Evolutionary conservation across 768 basidiomycete species (phyloP).

Genomic region (Trichaptum fuscoviolaceum): DNA sequence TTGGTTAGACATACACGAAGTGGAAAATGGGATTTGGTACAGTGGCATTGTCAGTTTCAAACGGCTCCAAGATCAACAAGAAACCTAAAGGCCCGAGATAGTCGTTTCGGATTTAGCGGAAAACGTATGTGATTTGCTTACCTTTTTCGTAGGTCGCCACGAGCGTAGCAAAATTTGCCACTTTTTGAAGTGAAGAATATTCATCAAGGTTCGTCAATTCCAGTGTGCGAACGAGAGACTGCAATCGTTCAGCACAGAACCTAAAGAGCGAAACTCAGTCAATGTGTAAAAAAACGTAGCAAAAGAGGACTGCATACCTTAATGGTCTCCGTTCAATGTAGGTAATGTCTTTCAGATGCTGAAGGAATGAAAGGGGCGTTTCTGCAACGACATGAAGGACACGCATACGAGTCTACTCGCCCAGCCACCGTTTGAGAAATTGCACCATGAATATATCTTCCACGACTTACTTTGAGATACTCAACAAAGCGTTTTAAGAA

Average conservation of each 20-base stretch:
- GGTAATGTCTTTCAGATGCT: constrained; percentile 97
- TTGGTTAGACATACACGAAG: constrained; percentile 61
- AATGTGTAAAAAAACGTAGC: constrained; percentile 1
- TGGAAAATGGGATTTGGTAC: constrained; percentile 99
- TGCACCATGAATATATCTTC: background rate
- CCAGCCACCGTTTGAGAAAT: constrained; percentile 6
- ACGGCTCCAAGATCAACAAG: constrained; percentile 93
- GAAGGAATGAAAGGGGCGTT: constrained; percentile 93
- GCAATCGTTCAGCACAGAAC: constrained; percentile 94
- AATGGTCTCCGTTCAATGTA: constrained; percentile 94
- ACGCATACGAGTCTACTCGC: constrained; percentile 86
- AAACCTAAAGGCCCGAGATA: constrained; percentile 55
- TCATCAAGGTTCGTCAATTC: constrained; percentile 90
- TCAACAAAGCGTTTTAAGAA: constrained; percentile 98
- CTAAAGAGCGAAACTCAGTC: constrained; percentile 33
- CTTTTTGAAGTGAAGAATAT: constrained; percentile 87
- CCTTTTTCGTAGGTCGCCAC: constrained; percentile 99
- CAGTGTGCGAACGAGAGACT: constrained; percentile 89
- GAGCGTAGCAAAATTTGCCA: constrained; percentile 92
- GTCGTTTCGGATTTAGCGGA: background rate
- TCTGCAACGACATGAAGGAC: constrained; percentile 99
- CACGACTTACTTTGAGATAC: constrained; percentile 80
- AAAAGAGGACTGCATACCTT: constrained; percentile 45
- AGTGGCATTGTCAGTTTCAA: constrained; percentile 97
- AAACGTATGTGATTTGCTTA: constrained; percentile 18